Evolutionary conservation across 495 filamentous ascomycete genomes (phyloP), one percentile per base, ranked within the genome.

Genomic region (Sphaerosporella brunnea): DNA sequence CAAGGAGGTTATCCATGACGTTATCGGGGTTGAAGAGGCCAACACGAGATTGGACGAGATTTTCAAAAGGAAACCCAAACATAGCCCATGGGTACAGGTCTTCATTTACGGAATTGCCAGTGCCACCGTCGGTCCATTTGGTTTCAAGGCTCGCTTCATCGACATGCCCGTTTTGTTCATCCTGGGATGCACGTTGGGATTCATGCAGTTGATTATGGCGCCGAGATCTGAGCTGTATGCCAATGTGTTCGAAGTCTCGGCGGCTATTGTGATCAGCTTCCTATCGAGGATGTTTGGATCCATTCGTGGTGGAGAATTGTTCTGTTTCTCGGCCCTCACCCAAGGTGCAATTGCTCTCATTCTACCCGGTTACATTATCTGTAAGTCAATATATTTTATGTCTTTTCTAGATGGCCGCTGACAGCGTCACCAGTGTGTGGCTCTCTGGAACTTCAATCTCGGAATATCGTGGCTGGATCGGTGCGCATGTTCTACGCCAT

Each of bases 401-500:
- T 20, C 18, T 2, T 28, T 28, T 38, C 4, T 32, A 34, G 4
- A 32, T 15, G 8, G 4, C 23, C 3, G 8, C 62, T 61, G 41
- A 63, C 48, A 3, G 18, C 23, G 19, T 18, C n/a, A 61, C 60
- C 56, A 67, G 61, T 93, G 39, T 86, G 81, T 61, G 82, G 79
- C 5, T 79, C 76, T 38, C 71, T 96, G 23, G 88, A 96, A 62
- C 73, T 96, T 0, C 88, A 95, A 61, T 88, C 81, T 7, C 72
- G 74, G 44, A 79, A 78, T 49, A 78, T 96, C 40, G 79, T 95
- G 3, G 84, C 88, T 15, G 88, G 88, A 1, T 87, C 83, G 4
- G 82, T 94, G 9, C 82, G 88, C 38, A 87, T 95, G 80, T 84
- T 96, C 4, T 94, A 95, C 53, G 84, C 88, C 5, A 80, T 95